Evolutionary conservation across 78 protist genomes (phyloP), one percentile per base, ranked within the genome.

Genomic region (Isochrysis galbana): DNA sequence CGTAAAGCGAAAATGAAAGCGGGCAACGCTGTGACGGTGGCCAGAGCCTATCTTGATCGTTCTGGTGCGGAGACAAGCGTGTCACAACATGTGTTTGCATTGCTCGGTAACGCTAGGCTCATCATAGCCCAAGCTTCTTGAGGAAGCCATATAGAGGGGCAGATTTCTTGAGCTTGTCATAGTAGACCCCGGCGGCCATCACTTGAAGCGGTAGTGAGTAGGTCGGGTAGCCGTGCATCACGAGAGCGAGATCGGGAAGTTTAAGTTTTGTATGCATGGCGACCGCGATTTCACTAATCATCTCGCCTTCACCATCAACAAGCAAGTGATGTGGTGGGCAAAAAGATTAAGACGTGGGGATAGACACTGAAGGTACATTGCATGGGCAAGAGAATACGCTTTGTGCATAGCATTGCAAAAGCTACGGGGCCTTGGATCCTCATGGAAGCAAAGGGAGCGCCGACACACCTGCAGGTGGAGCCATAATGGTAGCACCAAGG

Each of bases 211-310:
- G 14, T 29, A 36, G 0, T 23, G 34, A 22, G 46, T 22, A 2
- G n/a, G 47, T 39, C 32, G 84, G 84, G n/a, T 77, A 77, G 29
- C 48, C 47, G 46, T 77, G 84, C 84, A 77, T 77, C 46, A 77
- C 47, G 14, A 1, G 21, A 29, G 29, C 46, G 47, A 77, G 46
- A 22, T 17, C 84, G 84, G 47, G 1, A 26, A 77, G 32, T 46
- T 77, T 77, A 23, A 39, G 2, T n/a, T 77, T 77, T 22, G n/a
- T 17, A 17, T 17, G 34, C 47, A 77, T 36, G n/a, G 84, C 84
- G 47, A 77, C 47, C 47, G 84, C 3, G 3, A 77, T 77, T 46
- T 77, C 84, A 5, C 34, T 14, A 29, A 77, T 77, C 32, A 77
- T 2, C 46, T 77, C 84, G 36, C 82, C 82, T 69, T 23, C 77